Evolutionary conservation across 2,329 filamentous ascomycete species (phyloP).

Genomic region (Colletotrichum somersetense): DNA sequence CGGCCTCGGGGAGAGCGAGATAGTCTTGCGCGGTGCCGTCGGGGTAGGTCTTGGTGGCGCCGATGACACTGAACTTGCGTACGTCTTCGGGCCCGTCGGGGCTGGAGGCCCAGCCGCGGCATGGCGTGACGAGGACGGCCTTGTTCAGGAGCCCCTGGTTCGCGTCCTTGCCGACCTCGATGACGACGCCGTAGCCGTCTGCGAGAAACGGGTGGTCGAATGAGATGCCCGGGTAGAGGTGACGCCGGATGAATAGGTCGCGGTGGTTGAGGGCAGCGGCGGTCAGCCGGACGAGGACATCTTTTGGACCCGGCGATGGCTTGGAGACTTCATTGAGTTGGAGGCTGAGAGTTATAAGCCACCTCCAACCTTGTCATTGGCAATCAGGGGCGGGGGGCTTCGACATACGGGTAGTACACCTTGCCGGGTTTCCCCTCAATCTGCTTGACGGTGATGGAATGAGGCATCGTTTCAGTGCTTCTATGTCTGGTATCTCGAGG

Average conservation of each 20-base stretch:
- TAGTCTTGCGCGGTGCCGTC: slow-evolving; percentile 82
- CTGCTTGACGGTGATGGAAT: slow-evolving; percentile 73
- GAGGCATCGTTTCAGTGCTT: slow-evolving; percentile 57
- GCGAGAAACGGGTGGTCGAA: slow-evolving; percentile 84
- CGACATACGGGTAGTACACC: slow-evolving; percentile 82
- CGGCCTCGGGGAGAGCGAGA: slow-evolving; percentile 74
- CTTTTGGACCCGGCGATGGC: slow-evolving; percentile 71
- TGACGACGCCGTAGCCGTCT: slow-evolving; percentile 84
- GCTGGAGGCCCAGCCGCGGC: slow-evolving; percentile 79
- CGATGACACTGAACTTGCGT: slow-evolving; percentile 72
- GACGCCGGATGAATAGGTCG: slow-evolving; percentile 93
- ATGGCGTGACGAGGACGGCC: slow-evolving; percentile 83
- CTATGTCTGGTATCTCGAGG: neutral
- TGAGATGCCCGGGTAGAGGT: slow-evolving; percentile 87
- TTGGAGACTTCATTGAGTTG: slow-evolving; percentile 71
- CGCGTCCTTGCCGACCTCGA: slow-evolving; percentile 68
- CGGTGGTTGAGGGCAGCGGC: slow-evolving; percentile 93
- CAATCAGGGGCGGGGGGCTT: neutral
- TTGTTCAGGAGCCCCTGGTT: slow-evolving; percentile 64
- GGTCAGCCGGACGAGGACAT: slow-evolving; percentile 81
- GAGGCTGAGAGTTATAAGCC: slow-evolving; percentile 58
- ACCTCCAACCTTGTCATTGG: no score
- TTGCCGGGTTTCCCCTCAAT: slow-evolving; percentile 86
- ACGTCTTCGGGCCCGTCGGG: slow-evolving; percentile 79
- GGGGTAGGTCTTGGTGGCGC: slow-evolving; percentile 74